Evolutionary conservation across 192 early-diverging fungal genomes (phyloP).

Genomic region (Coemansia sp.): DNA sequence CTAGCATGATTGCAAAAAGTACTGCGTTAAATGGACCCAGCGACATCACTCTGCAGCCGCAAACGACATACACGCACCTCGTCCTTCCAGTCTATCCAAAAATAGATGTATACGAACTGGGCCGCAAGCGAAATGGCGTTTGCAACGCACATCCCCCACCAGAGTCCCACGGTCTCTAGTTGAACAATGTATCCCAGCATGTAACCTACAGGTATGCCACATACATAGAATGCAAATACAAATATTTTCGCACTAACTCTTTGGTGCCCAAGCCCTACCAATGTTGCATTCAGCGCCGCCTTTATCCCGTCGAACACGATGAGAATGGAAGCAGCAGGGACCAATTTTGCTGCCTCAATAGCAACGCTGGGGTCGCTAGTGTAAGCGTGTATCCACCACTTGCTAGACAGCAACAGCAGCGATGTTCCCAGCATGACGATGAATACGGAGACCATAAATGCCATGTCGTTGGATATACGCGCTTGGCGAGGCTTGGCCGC

Average conservation of each 20-base stretch:
- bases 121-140: conserved; percentile 12
- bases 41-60: conserved; percentile 10
- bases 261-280: conserved; percentile 57
- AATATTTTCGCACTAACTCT: conserved; percentile 50
- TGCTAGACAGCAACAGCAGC: conserved; percentile 13
- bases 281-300: conserved; percentile 56
- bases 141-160: conserved; percentile 31
- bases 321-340: conserved; percentile 74
- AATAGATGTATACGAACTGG: conserved; percentile 25
- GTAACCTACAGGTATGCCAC: conserved; percentile 50
- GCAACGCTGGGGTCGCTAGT: conserved; percentile 70
- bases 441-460: conserved; percentile 57
- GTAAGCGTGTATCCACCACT: conserved; percentile 55
- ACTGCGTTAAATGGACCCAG: neutral
- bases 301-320: conserved; percentile 62
- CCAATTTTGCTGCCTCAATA: conserved; percentile 63
- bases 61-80: conserved; percentile 23
- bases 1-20: too few relatives aligned
- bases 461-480: conserved; percentile 59
- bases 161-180: conserved; percentile 26
- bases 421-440: conserved; percentile 38
- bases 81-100: conserved; percentile 29
- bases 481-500: conserved; percentile 60
- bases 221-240: conserved; percentile 48
- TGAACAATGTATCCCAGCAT: conserved; percentile 42